Evolutionary conservation across 2,329 filamentous ascomycete species (phyloP).

Genomic region (Clonostachys byssicola): DNA sequence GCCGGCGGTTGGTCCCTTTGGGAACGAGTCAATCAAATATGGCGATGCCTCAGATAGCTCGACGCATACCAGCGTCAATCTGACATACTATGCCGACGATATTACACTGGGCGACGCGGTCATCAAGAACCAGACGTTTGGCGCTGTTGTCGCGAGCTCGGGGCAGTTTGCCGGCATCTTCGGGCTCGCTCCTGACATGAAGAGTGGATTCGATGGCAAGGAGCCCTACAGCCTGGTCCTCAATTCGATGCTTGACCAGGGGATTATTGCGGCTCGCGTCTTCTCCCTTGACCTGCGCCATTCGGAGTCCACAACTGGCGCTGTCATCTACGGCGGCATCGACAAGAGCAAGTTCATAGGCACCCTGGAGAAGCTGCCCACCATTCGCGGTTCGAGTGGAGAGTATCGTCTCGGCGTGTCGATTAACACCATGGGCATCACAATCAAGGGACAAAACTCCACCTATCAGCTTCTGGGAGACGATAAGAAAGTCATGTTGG

Average conservation of each 20-base stretch:
- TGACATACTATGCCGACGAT: slow-evolving; percentile 40
- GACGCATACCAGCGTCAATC: slow-evolving; percentile 29
- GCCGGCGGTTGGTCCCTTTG: slow-evolving; percentile 28
- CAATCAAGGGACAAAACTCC: slow-evolving; percentile 4
- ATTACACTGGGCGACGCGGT: slow-evolving; percentile 36
- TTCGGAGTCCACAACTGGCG: slow-evolving; percentile 33
- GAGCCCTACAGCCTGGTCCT: slow-evolving; percentile 49
- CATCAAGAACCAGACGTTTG: slow-evolving; percentile 43
- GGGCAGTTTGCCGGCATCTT: slow-evolving; percentile 47
- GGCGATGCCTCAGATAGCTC: slow-evolving; percentile 27
- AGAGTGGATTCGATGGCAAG: slow-evolving; percentile 26
- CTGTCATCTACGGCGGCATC: slow-evolving; percentile 49
- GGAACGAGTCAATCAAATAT: slow-evolving; percentile 29
- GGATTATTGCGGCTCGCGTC: slow-evolving; percentile 41
- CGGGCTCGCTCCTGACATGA: slow-evolving; percentile 38
- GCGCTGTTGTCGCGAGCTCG: slow-evolving; percentile 37
- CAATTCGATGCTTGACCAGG: slow-evolving; percentile 40
- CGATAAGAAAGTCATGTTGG: slow-evolving; percentile 40
- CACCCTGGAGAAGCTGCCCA: slow-evolving; percentile 33
- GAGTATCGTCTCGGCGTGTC: slow-evolving; percentile 29
- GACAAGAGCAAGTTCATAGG: slow-evolving; percentile 49
- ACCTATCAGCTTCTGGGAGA: slow-evolving; percentile 14
- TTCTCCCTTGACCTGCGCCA: slow-evolving; percentile 47
- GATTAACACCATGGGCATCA: slow-evolving; percentile 22
- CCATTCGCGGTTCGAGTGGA: slow-evolving; percentile 28